Evolutionary conservation across 495 filamentous ascomycete species (phyloP).

Genomic region (Cryomyces antarcticus): DNA sequence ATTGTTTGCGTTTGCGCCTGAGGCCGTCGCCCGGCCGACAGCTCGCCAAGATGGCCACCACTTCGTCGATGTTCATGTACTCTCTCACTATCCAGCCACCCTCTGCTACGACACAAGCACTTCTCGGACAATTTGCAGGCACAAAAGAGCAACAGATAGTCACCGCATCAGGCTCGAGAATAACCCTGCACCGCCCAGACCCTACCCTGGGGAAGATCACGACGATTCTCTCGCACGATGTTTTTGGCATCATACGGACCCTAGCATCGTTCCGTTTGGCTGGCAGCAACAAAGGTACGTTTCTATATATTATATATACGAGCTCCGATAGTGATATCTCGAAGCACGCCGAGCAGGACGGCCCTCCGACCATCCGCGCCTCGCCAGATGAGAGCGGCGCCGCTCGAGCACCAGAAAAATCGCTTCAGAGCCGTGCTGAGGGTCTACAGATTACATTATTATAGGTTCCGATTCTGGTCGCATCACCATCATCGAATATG

Average conservation of each 20-base stretch:
- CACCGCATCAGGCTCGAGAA: conserved; percentile 73
- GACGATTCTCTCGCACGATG: conserved; percentile 71
- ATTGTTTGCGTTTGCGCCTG: too few relatives aligned
- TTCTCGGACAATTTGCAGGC: conserved; percentile 83
- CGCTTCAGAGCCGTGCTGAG: conserved; percentile 35
- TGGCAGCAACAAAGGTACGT: conserved; percentile 92
- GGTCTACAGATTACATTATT: conserved; percentile 72
- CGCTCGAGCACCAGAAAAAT: conserved; percentile 6
- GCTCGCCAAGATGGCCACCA: conserved; percentile 67
- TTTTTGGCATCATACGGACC: conserved; percentile 83
- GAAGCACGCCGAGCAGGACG: conserved; percentile 39
- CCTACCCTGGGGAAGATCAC: conserved; percentile 66
- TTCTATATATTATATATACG: neutral
- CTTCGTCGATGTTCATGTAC: conserved; percentile 95
- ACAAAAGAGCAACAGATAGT: conserved; percentile 94
- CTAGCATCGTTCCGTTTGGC: conserved; percentile 77
- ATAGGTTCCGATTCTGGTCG: conserved; percentile 89
- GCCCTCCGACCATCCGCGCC: conserved; percentile 10
- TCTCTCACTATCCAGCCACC: conserved; percentile 84
- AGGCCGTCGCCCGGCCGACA: neutral
- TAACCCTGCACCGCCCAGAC: conserved; percentile 75
- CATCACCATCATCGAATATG: conserved; percentile 83
- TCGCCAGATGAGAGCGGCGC: neutral
- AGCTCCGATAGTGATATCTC: conserved; percentile 87
- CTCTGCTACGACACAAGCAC: conserved; percentile 69